A percentile compares a stretch with the other conserved stretches of the same genome.
Evolutionary conservation across 257 asterid genomes (phyloP).

Genomic region (Petunia secreta): DNA sequence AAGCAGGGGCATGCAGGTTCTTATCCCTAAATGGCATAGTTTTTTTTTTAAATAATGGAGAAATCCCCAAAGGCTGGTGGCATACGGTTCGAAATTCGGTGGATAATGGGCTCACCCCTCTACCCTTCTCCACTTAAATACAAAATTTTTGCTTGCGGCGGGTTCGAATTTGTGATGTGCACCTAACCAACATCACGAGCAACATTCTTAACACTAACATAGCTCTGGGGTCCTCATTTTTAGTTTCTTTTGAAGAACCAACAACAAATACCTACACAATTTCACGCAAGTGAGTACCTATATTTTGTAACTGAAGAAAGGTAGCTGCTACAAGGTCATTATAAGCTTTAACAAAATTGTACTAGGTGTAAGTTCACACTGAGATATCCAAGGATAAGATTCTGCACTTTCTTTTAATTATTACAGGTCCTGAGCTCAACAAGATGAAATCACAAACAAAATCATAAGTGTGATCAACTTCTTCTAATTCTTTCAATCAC

Average conservation of each 20-base stretch:
- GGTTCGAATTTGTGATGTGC: too few species aligned
- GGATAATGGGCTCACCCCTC: too few species aligned
- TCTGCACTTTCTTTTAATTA: not conserved
- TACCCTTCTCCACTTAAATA: too few species aligned
- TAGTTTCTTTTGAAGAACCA: not conserved
- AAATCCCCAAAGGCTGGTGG: too few species aligned
- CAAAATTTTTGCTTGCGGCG: too few species aligned
- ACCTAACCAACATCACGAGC: too few species aligned
- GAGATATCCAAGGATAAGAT: too few species aligned
- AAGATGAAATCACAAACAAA: not conserved
- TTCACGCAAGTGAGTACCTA: not conserved
- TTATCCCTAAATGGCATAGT: too few species aligned
- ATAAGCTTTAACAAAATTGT: not conserved
- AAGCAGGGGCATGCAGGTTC: too few species aligned
- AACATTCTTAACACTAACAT: too few species aligned
- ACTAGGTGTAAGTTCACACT: not conserved
- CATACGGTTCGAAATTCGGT: too few species aligned
- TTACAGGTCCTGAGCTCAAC: not conserved
- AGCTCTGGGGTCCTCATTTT: not conserved
- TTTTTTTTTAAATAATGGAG: too few species aligned
- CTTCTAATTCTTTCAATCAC: not conserved
- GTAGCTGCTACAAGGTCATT: not conserved
- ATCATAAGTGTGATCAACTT: not conserved
- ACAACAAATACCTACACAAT: not conserved
- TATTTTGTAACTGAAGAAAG: not conserved